Evolutionary conservation across 371 early-diverging fungal species (phyloP), one percentile per base, ranked within the genome.

Genomic region (Scutellospora calospora): DNA sequence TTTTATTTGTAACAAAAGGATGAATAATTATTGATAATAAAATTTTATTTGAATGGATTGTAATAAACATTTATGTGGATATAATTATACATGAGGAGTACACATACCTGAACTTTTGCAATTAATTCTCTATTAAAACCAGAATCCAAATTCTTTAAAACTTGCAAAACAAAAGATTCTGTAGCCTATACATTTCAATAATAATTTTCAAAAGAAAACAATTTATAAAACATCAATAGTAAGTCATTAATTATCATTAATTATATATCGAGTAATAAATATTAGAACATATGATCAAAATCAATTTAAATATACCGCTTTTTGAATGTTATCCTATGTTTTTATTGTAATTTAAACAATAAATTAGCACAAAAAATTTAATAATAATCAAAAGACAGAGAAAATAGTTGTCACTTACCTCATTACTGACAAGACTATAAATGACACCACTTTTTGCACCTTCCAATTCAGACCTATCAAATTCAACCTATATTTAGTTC

Each of bases 391-490:
- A n/a, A n/a, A n/a, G n/a, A n/a, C n/a, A n/a, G n/a, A n/a, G 18
- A 65, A 33, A 33, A 29, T 25, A 65, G 2, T 31, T 31, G 16
- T 38, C 22, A 9, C 20, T 27, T 51, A 81, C 81, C 81, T 90
- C 93, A 80, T 86, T 84, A 27, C 86, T 85, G 12, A 91, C 90
- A 57, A 91, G 84, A 77, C 87, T 83, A 80, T 89, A 91, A 68
- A 91, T 91, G 6, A 93, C 89, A 22, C 90, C 88, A 72, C 91
- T 91, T 83, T 91, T 92, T 33, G 93, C 92, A 33, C 90, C 91
- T 73, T 92, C 91, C 6, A 93, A 80, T 8, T 87, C 85, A 59
- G 89, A 85, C 31, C 83, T 83, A 18, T 90, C 89, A 79, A 92
- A 90, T n/a, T 86, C 85, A 83, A 88, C 83, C 85, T 41, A 16